These are phyloP conservation scores for Tolypocladium ovalisporum DNA, from an alignment of 2,329 filamentous ascomycete genomes.

Conservation along the genomic window DNA sequence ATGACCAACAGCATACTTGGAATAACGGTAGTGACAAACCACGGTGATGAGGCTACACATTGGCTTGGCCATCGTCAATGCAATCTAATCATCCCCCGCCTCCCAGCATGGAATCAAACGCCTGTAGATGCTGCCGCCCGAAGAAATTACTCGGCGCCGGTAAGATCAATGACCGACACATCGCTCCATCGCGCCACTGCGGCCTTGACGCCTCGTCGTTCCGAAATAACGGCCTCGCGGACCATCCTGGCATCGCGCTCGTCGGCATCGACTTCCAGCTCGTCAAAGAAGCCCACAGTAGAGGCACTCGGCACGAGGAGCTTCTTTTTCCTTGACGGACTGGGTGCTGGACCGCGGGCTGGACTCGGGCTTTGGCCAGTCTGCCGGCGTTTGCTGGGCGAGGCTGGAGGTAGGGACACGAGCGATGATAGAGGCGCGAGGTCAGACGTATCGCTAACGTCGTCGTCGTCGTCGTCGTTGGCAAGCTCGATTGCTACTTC, in stretches of 20 bases:
- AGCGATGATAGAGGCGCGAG: conserved; percentile 1
- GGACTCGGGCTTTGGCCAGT: background rate
- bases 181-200: conserved; percentile 18
- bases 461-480: conserved; percentile 5
- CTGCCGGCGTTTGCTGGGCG: conserved; percentile 2
- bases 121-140: background rate
- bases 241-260: conserved; percentile 14
- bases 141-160: conserved; percentile 2
- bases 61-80: too few species aligned
- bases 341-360: conserved; percentile 4
- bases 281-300: conserved; percentile 27
- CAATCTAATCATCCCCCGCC: background rate
- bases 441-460: conserved; percentile 8
- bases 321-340: conserved; percentile 21
- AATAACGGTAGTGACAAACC: too few species aligned
- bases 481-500: background rate
- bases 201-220: conserved; percentile 6
- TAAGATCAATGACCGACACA: conserved; percentile 22
- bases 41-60: too few species aligned
- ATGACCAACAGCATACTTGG: background rate
- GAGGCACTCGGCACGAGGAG: conserved; percentile 25
- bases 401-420: background rate
- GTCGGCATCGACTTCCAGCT: conserved; percentile 13
- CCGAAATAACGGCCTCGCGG: conserved; percentile 8
- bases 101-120: background rate